Evolutionary conservation across 257 asterid species (phyloP).

Genomic region (Asclepias syriaca): DNA sequence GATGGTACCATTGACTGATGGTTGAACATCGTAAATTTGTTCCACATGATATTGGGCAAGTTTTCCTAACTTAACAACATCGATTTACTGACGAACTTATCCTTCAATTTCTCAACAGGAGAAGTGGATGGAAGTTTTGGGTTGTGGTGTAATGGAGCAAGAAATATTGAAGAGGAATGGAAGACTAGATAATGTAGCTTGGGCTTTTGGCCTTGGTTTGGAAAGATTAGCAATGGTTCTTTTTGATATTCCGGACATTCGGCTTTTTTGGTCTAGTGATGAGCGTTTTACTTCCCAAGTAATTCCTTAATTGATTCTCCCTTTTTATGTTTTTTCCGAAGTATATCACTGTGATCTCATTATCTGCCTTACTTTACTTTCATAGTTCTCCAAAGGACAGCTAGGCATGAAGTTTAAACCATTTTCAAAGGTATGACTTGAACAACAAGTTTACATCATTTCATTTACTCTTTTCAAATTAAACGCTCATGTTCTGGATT

Average conservation of each 20-base stretch:
- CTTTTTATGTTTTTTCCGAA: slow-evolving; percentile 4
- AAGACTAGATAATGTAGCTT: slow-evolving; percentile 63
- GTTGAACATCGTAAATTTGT: not conserved
- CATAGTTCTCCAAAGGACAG: slow-evolving; percentile 73
- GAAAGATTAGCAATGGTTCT: slow-evolving; percentile 95
- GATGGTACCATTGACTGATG: not conserved
- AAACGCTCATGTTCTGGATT: not conserved
- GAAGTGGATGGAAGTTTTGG: slow-evolving; percentile 94
- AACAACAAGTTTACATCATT: not conserved
- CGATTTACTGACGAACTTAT: not conserved
- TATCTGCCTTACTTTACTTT: not conserved
- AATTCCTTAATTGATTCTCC: slow-evolving; percentile 15
- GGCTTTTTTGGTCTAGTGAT: slow-evolving; percentile 91
- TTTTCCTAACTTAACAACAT: not conserved
- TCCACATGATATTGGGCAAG: not conserved
- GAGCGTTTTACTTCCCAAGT: slow-evolving; percentile 96
- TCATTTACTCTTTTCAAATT: not conserved
- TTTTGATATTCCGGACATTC: slow-evolving; percentile 92
- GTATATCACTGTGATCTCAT: not conserved
- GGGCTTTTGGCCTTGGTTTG: slow-evolving; percentile 99
- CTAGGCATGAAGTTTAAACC: slow-evolving; percentile 84
- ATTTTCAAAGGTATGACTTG: slow-evolving; percentile 67
- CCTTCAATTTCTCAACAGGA: slow-evolving; percentile 45
- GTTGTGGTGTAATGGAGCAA: slow-evolving; percentile 98
- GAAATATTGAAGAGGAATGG: slow-evolving; percentile 85